Conservation (phyloP, 208 protist genomes). For the Leishmania aethiopica region DNA sequence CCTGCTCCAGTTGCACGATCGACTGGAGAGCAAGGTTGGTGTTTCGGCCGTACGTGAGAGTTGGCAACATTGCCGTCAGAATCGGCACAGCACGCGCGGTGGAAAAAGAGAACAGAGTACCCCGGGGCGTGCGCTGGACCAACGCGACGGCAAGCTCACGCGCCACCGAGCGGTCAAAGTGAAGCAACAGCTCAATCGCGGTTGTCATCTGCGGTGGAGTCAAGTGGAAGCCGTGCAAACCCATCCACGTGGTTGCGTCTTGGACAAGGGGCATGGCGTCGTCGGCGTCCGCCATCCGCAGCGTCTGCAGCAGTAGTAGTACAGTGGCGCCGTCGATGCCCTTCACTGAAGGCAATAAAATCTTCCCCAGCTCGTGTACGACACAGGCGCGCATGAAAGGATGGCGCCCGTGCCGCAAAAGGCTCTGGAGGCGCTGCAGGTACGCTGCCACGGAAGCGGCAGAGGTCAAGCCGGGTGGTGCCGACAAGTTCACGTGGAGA, state of each 20-base stretch:
- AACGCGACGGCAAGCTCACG: slow-evolving; percentile 3
- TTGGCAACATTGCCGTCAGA: slow-evolving; percentile 2
- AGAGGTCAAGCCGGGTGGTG: background rate
- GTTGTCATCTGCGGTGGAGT: background rate
- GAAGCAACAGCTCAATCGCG: slow-evolving; percentile 14
- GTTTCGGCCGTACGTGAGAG: slow-evolving; percentile 1
- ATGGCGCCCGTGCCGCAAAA: background rate
- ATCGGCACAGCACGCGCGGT: background rate
- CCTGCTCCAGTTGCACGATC: background rate
- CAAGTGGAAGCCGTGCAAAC: slow-evolving; percentile 13
- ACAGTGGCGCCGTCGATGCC: slow-evolving; percentile 46
- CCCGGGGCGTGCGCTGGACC: background rate
- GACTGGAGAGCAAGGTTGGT: background rate
- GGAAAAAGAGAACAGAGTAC: slow-evolving; percentile 6
- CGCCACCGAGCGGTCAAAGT: slow-evolving; percentile 15
- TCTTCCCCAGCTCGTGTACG: slow-evolving; percentile 12
- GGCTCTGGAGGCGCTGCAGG: slow-evolving; percentile 18
- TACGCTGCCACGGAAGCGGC: slow-evolving; percentile 1
- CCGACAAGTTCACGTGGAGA: background rate
- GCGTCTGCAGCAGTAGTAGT: slow-evolving; percentile 42
- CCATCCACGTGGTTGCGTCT: slow-evolving; percentile 52
- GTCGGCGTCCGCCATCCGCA: slow-evolving; percentile 34
- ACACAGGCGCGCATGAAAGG: background rate
- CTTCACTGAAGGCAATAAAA: slow-evolving; percentile 34
- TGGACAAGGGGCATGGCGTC: slow-evolving; percentile 35